Evolutionary conservation across 306 rosid genomes (phyloP), one percentile per base, ranked within the genome.

Genomic region (Cucurbita maxima): DNA sequence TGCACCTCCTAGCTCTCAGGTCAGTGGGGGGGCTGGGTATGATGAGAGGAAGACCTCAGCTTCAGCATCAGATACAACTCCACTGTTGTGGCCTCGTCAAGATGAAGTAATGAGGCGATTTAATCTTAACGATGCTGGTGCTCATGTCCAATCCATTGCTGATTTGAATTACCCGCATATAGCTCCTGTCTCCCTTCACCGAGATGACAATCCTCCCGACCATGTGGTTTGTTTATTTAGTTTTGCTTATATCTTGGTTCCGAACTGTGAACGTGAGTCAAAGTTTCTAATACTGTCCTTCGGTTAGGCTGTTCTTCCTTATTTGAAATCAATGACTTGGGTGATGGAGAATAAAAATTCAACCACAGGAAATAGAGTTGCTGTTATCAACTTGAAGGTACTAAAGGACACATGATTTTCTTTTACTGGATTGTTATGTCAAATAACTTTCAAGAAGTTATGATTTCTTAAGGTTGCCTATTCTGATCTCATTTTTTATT

Each of bases 311-410:
- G 89, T 87, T 84, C 97, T 92, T 77, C 97, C 96, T 51, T 88
- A 89, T 80, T 83, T 88, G 59, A 92, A 92, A 86, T 89, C 97
- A 77, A 92, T 92, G 97, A 92, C 96, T 55, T 92, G 97, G 97
- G 95, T 88, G 58, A 92, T 92, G 97, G 97, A 92, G 89, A 89
- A 85, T 79, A 92, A 89, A 83, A 89, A 82, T 83, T 88, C 95
- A 71, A 60, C 85, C 73, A 90, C 89, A 4, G 95, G 89, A 78
- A 89, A 83, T 72, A 86, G 84, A 85, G 90, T 89, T 47, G 97
- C 96, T 78, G 92, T 88, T 73, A 89, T 92, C 72, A 92, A 87
- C 75, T 86, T 92, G 77, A 92, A 92, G 90, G 97, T 89, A 81
- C 36, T 83, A 70, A 53, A 75, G 34, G 77, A 51, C 76, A 25